A percentile compares a stretch with the other conserved stretches of the same genome.
Conservation (phyloP, 208 protist genomes). For the Leishmania turanica region DNA sequence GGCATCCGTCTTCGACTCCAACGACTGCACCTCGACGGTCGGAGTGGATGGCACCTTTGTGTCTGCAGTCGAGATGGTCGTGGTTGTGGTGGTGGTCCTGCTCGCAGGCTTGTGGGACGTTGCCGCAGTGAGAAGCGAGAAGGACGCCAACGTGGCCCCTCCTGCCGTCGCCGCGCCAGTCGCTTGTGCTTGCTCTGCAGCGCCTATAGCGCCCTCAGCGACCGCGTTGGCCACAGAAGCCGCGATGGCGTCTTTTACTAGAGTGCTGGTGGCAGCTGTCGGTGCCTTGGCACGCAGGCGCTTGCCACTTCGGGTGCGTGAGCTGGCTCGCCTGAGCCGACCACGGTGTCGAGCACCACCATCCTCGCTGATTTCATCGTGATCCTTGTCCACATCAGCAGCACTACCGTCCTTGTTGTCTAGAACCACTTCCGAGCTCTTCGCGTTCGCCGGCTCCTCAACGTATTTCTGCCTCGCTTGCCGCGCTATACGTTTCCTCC, state of each 20-base stretch:
- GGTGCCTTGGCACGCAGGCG: not conserved
- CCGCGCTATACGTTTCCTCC: not conserved
- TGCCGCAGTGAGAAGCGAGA: not conserved
- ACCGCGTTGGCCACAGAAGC: not conserved
- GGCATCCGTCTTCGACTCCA: not conserved
- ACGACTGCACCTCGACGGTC: not conserved
- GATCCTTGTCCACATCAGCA: not conserved
- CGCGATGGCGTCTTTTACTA: not conserved
- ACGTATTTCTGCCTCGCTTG: no score
- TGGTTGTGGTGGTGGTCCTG: not conserved
- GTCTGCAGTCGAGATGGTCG: not conserved
- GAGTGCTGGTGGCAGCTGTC: not conserved
- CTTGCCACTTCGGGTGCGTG: conserved; percentile 6
- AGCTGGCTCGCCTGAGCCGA: not conserved
- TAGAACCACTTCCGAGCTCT: not conserved
- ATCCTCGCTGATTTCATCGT: not conserved
- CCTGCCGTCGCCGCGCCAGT: not conserved
- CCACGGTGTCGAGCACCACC: not conserved
- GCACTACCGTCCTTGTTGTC: not conserved
- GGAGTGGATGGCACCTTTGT: not conserved
- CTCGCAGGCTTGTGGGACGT: not conserved
- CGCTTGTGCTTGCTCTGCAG: not conserved
- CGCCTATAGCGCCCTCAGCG: not conserved
- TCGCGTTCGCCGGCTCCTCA: not conserved
- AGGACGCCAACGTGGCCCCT: not conserved